phyloP scores from a whole-genome alignment of 305 asterid genomes.

The Solanum hybrid region DNA sequence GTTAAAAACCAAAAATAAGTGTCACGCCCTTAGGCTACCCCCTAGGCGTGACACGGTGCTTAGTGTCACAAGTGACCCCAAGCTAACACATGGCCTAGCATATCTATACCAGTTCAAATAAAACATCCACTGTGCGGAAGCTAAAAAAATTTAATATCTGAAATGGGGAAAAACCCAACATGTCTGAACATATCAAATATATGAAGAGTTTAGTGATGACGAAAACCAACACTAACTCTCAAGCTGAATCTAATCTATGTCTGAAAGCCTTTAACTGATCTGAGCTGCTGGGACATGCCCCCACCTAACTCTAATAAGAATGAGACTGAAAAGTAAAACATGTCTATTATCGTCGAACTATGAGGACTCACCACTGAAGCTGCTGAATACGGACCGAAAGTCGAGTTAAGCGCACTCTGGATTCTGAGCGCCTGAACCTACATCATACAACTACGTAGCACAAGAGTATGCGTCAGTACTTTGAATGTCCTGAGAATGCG shows the following conservation, averaged over 20 bases:
- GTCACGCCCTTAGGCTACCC: not conserved
- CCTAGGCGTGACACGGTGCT: not conserved
- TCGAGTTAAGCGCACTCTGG: not conserved
- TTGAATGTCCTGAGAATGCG: not conserved
- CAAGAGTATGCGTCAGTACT: not conserved
- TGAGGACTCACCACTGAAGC: not conserved
- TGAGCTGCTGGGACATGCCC: not conserved
- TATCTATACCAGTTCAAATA: not conserved
- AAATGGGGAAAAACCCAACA: not conserved
- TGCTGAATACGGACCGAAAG: not conserved
- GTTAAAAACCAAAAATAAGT: not conserved
- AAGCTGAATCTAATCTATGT: not conserved
- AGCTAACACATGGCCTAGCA: not conserved
- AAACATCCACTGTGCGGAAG: not conserved
- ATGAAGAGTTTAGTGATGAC: not conserved
- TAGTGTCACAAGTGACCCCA: not conserved
- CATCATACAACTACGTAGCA: too few relatives aligned
- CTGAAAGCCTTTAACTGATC: not conserved
- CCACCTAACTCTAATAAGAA: not conserved
- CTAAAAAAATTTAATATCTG: too few relatives aligned
- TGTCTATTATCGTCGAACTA: not conserved
- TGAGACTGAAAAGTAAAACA: not conserved
- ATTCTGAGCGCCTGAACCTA: not conserved
- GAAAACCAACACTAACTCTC: not conserved
- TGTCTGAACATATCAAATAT: not conserved